A percentile compares a stretch with the other conserved stretches of the same genome.
These are phyloP conservation scores for Avena eriantha DNA, from an alignment of 176 grass and related monocot species.

Conservation along the genomic window DNA sequence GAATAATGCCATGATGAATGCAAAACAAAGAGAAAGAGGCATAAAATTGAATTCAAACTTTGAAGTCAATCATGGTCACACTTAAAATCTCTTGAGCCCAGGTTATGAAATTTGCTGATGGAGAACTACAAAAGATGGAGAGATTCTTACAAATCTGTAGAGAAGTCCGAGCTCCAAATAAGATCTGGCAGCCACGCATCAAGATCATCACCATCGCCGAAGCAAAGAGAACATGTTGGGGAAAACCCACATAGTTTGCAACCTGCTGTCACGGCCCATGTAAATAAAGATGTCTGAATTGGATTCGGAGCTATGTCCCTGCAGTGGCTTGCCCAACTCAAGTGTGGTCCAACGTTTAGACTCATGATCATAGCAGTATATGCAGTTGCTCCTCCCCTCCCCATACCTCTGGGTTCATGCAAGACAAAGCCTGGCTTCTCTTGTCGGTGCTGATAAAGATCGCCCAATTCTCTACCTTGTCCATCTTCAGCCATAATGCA, in stretches of 20 bases:
- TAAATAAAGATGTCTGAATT: not conserved
- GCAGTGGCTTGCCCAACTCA: not conserved
- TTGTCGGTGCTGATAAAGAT: not conserved
- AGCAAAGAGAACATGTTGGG: not conserved
- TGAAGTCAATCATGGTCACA: not conserved
- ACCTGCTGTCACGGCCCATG: not conserved
- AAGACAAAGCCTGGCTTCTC: not conserved
- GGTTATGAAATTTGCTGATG: not conserved
- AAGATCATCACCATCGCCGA: not conserved
- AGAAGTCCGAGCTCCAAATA: not conserved
- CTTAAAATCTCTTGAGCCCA: not conserved
- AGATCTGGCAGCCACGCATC: not conserved
- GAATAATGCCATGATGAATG: not conserved
- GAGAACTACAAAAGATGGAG: not conserved
- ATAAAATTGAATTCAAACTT: not conserved
- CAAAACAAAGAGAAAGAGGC: not conserved
- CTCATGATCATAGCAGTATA: not conserved
- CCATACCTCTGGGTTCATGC: constrained; percentile 2
- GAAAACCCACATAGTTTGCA: not conserved
- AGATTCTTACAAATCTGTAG: not conserved
- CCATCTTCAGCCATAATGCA: not conserved
- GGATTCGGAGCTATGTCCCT: not conserved
- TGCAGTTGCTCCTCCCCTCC: not conserved
- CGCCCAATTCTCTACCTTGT: not conserved
- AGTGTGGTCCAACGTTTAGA: not conserved